A percentile compares a stretch with the other conserved stretches of the same genome.
Conservation (phyloP, 108 stramenopile species). For the Fistulifera pelliculosa region DNA sequence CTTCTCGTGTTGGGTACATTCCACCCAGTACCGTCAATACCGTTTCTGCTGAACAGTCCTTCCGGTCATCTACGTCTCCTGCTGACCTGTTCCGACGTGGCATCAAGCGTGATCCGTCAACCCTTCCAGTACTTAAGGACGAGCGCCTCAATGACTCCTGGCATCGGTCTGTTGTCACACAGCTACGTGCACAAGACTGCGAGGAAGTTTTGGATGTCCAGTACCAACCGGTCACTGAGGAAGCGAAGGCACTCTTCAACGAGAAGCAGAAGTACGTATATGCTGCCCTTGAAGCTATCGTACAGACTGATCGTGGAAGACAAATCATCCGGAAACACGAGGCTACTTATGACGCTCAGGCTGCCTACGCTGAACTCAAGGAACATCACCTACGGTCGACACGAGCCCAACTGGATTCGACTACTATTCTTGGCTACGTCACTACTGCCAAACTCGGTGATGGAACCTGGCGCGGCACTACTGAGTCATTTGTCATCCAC, state of each 20-base stretch:
- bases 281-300: background rate
- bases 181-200: constrained; percentile 4
- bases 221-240: constrained; percentile 5
- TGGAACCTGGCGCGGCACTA: background rate
- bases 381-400: background rate
- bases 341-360: constrained; percentile 7
- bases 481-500: constrained; percentile 4
- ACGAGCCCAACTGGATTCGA: background rate
- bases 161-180: background rate
- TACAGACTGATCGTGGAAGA: constrained; percentile 5
- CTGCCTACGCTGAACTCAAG: constrained; percentile 1
- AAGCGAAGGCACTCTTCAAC: constrained; percentile 6
- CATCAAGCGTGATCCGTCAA: constrained; percentile 15
- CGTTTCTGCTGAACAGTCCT: too few species aligned
- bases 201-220: constrained; percentile 8
- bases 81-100: constrained; percentile 10
- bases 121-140: constrained; percentile 12
- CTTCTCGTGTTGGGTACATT: too few species aligned
- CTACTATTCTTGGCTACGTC: background rate
- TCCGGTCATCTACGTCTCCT: constrained; percentile 1
- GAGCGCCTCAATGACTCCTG: constrained; percentile 11
- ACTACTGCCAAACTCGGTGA: background rate
- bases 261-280: constrained; percentile 6
- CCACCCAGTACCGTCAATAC: too few species aligned
- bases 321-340: constrained; percentile 5